Conservation (phyloP, 1,284 basidiomycete species). For the Sparassis latifolia region DNA sequence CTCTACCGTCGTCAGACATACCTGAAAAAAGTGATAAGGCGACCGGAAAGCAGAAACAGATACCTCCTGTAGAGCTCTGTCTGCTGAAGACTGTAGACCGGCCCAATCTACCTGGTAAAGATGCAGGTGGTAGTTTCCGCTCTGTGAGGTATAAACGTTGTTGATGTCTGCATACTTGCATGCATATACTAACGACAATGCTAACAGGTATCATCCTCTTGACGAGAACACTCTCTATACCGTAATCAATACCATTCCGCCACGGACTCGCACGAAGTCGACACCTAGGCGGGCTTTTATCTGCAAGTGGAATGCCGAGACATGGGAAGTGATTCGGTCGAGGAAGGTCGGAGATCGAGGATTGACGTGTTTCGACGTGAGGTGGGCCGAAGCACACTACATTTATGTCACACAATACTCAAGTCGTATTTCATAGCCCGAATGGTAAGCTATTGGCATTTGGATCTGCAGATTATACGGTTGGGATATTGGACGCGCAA, state of each 20-base stretch:
- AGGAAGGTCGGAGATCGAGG: slow-evolving; percentile 72
- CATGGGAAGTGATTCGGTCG: slow-evolving; percentile 47
- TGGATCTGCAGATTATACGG: slow-evolving; percentile 83
- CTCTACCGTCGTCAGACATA: slow-evolving; percentile 29
- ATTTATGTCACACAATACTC: not conserved
- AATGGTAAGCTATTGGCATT: slow-evolving; percentile 82
- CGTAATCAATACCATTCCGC: slow-evolving; percentile 65
- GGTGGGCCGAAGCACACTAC: slow-evolving; percentile 37
- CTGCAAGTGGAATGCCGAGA: slow-evolving; percentile 57
- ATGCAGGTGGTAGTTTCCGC: slow-evolving; percentile 61
- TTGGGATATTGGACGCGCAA: slow-evolving; percentile 80
- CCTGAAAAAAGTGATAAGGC: slow-evolving; percentile 34
- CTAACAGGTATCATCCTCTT: slow-evolving; percentile 52
- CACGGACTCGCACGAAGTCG: slow-evolving; percentile 47
- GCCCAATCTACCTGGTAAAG: slow-evolving; percentile 43
- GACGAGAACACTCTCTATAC: slow-evolving; percentile 58
- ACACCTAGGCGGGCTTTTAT: slow-evolving; percentile 53
- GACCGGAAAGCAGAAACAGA: slow-evolving; percentile 34
- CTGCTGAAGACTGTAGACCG: slow-evolving; percentile 46
- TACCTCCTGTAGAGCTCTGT: slow-evolving; percentile 29
- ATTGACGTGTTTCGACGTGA: slow-evolving; percentile 83
- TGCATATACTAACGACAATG: not conserved
- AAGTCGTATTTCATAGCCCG: slow-evolving; percentile 40
- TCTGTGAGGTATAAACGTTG: slow-evolving; percentile 50
- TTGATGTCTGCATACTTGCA: not conserved